Percentiles rank a stretch among this genome's conserved stretches.
These are phyloP conservation scores for Podila horticola DNA, from an alignment of 192 early-diverging fungal genomes.

Conservation along the genomic window DNA sequence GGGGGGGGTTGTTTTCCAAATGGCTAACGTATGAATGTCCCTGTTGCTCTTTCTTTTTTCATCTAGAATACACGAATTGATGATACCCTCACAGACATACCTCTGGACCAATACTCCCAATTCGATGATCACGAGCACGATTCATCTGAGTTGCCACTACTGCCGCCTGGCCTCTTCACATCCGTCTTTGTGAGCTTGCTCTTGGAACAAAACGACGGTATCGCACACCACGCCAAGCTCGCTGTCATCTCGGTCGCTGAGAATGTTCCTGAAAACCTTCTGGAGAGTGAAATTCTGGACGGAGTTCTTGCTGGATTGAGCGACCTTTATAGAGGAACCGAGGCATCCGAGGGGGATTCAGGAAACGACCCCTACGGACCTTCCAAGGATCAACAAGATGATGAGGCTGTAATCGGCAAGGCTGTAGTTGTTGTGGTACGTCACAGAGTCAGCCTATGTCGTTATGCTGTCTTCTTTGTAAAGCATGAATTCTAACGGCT, in stretches of 20 bases:
- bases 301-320: slow-evolving; percentile 62
- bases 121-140: slow-evolving; percentile 3
- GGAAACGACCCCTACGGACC: background rate
- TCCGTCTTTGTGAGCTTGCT: slow-evolving; percentile 59
- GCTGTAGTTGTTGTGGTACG: slow-evolving; percentile 56
- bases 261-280: slow-evolving; percentile 48
- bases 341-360: slow-evolving; percentile 7
- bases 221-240: slow-evolving; percentile 59
- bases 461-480: background rate
- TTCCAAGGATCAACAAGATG: slow-evolving; percentile 36
- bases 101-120: slow-evolving; percentile 7
- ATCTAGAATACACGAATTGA: slow-evolving; percentile 32
- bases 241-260: slow-evolving; percentile 56
- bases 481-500: background rate
- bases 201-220: slow-evolving; percentile 63
- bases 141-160: slow-evolving; percentile 17
- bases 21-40: background rate
- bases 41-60: background rate
- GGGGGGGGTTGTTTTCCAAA: no score
- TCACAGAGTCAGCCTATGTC: background rate
- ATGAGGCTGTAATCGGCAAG: slow-evolving; percentile 53
- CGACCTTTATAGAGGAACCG: slow-evolving; percentile 34
- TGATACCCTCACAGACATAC: slow-evolving; percentile 7
- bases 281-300: slow-evolving; percentile 61
- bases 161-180: slow-evolving; percentile 54